A percentile compares a stretch with the other conserved stretches of the same genome.
Conservation (phyloP, 805 yeast species). For the Lipomyces sp. region DNA sequence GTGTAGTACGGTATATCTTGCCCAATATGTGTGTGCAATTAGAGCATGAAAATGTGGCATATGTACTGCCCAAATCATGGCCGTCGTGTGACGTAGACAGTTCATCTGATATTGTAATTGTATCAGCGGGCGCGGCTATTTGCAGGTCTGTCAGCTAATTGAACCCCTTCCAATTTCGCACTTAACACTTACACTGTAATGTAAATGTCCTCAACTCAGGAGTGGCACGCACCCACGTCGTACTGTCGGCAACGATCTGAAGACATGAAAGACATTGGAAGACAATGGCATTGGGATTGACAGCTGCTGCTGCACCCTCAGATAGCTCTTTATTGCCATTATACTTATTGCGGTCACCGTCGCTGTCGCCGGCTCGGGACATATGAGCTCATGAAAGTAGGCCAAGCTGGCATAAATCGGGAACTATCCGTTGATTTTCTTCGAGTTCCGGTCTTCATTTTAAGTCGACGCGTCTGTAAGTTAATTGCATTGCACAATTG, state of each 20-base stretch:
- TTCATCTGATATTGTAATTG: constrained; percentile 22
- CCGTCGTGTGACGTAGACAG: constrained; percentile 32
- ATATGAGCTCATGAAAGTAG: constrained; percentile 6
- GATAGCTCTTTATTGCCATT: constrained; percentile 4
- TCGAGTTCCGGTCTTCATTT: constrained; percentile 47
- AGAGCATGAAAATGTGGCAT: constrained; percentile 35
- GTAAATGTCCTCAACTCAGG: constrained; percentile 37
- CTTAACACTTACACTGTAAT: constrained; percentile 24
- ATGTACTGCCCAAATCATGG: constrained; percentile 39
- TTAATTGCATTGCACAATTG: background rate
- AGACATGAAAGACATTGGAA: constrained; percentile 41
- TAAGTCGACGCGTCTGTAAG: background rate
- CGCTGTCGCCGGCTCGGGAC: constrained; percentile 11
- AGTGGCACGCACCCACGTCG: constrained; percentile 40
- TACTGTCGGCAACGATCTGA: constrained; percentile 41
- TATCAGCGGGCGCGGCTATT: constrained; percentile 27
- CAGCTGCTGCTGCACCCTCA: constrained; percentile 1
- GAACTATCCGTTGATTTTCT: background rate
- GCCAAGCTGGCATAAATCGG: background rate
- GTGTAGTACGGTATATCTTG: constrained; percentile 40
- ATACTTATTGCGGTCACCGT: constrained; percentile 1
- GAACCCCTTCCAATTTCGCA: background rate
- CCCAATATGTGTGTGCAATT: constrained; percentile 38
- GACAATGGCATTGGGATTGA: constrained; percentile 36
- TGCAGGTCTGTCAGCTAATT: background rate